Conservation (phyloP, 179 eudicot species). For the Corrigiola litoralis region DNA sequence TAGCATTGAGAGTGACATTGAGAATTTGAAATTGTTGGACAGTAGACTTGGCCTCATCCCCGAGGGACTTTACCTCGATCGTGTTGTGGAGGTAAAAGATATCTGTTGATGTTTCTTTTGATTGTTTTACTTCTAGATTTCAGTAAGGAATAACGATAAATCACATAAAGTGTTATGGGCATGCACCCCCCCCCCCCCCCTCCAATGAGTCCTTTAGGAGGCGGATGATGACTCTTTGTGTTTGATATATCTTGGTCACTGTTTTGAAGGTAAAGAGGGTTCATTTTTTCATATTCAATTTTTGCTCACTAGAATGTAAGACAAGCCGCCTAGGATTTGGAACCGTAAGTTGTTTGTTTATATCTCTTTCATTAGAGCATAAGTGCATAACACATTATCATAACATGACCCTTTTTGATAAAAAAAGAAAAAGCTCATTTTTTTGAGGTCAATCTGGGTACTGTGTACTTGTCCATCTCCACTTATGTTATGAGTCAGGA, state of each 20-base stretch:
- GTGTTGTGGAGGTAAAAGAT: constrained; percentile 70
- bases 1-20: constrained; percentile 97
- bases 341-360: no score
- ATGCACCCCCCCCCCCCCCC: no score
- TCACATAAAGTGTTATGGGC: no score
- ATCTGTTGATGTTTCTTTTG: neutral
- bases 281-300: neutral
- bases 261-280: neutral
- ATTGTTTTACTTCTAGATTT: neutral
- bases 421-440: neutral
- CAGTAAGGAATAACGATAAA: neutral
- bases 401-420: neutral
- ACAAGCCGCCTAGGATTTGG: no score
- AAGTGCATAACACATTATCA: neutral
- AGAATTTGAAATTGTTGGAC: constrained; percentile 69
- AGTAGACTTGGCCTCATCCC: constrained; percentile 82
- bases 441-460: no score
- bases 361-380: no score
- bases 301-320: no score
- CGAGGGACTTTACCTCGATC: constrained; percentile 77
- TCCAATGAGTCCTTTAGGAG: no score
- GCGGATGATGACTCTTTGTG: no score
- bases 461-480: no score
- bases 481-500: no score
- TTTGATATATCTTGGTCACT: neutral